Percentiles rank a stretch among this genome's conserved stretches.
Evolutionary conservation across 2,329 filamentous ascomycete genomes (phyloP).

Genomic region (Coniochaeta sp.): DNA sequence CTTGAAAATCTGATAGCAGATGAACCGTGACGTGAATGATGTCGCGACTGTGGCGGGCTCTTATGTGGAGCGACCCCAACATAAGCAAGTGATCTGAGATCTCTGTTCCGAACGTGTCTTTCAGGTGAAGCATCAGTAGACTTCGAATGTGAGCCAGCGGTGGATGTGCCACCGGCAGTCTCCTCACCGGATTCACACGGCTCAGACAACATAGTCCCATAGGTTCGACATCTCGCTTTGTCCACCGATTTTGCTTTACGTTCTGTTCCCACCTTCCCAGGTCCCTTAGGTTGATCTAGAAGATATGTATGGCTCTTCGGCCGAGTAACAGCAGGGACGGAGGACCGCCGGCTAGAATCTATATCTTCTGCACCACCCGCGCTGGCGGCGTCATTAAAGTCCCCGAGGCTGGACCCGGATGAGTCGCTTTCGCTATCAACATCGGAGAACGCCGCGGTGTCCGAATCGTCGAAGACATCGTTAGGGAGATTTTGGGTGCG

Average conservation of each 20-base stretch:
- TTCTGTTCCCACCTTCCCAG: conserved; percentile 10
- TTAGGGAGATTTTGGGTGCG: conserved; percentile 65
- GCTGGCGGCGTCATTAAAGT: conserved; percentile 30
- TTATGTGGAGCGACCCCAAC: not conserved
- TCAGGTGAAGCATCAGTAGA: conserved; percentile 1
- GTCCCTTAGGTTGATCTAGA: conserved; percentile 20
- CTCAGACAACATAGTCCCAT: conserved; percentile 13
- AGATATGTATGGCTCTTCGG: conserved; percentile 35
- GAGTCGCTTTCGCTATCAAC: conserved; percentile 17
- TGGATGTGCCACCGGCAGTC: not conserved
- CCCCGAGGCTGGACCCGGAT: conserved; percentile 12
- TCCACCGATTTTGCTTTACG: conserved; percentile 5
- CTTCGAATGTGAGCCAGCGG: too few species aligned
- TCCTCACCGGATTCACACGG: not conserved
- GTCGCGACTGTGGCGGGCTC: not conserved
- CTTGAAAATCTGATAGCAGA: conserved; percentile 61
- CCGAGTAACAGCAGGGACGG: conserved; percentile 17
- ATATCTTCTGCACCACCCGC: conserved; percentile 31
- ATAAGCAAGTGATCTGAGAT: not conserved
- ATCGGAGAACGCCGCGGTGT: conserved; percentile 10
- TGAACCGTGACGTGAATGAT: conserved; percentile 32
- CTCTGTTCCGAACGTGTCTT: not conserved
- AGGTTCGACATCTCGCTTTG: conserved; percentile 8
- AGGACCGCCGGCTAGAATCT: conserved; percentile 19
- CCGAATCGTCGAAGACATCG: conserved; percentile 41